Percentiles rank a stretch among this genome's conserved stretches.
These are phyloP conservation scores for Trichomonas tenax DNA, from an alignment of 208 protist genomes.

Conservation along the genomic window DNA sequence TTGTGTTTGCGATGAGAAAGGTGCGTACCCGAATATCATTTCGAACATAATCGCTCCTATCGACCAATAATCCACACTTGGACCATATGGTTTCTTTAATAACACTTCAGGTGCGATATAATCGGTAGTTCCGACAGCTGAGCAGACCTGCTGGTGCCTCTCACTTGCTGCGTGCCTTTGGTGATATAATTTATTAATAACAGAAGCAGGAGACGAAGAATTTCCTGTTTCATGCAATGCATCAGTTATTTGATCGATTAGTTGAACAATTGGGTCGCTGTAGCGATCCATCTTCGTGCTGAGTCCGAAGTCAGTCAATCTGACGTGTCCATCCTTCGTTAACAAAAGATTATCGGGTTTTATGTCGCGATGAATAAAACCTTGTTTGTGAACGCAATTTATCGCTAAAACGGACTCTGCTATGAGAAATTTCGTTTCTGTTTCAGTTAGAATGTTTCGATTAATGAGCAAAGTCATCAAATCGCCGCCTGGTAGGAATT, in stretches of 20 bases:
- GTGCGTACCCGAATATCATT: slow-evolving; percentile 47
- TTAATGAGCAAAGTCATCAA: slow-evolving; percentile 55
- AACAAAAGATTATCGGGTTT: slow-evolving; percentile 36
- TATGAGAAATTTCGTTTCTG: slow-evolving; percentile 51
- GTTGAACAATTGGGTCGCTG: neutral
- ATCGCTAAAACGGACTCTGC: slow-evolving; percentile 51
- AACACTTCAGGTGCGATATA: slow-evolving; percentile 58
- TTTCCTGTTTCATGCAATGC: neutral
- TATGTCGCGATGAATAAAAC: slow-evolving; percentile 46
- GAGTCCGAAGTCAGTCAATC: slow-evolving; percentile 46
- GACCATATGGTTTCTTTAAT: slow-evolving; percentile 43
- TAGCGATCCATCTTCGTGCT: neutral
- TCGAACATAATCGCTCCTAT: slow-evolving; percentile 55
- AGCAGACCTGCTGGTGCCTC: slow-evolving; percentile 23
- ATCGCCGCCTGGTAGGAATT: slow-evolving; percentile 56
- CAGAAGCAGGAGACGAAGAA: neutral
- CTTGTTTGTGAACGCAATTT: slow-evolving; percentile 43
- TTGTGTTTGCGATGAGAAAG: neutral
- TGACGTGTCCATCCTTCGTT: slow-evolving; percentile 34
- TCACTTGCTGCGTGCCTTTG: neutral
- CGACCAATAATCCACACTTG: slow-evolving; percentile 55
- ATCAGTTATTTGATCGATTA: slow-evolving; percentile 14
- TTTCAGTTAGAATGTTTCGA: slow-evolving; percentile 47
- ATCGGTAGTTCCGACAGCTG: slow-evolving; percentile 54
- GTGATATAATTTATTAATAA: neutral